A percentile compares a stretch with the other conserved stretches of the same genome.
These are phyloP conservation scores for Hirsutella rhossiliensis DNA, from an alignment of 2,329 filamentous ascomycete genomes.

Conservation along the genomic window DNA sequence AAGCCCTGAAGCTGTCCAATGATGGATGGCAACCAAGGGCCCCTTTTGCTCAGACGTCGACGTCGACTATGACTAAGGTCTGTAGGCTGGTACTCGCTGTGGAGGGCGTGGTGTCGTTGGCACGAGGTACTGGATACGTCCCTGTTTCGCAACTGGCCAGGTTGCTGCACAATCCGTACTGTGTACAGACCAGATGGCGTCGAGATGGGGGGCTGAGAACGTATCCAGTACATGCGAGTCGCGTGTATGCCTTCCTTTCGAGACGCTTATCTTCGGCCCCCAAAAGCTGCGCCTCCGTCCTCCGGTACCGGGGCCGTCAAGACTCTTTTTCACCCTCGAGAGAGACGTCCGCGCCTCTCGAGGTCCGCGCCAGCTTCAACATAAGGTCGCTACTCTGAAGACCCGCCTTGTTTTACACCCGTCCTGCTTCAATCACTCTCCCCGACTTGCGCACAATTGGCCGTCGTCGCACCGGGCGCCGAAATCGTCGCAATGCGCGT, in stretches of 20 bases:
- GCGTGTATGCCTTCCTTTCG: neutral
- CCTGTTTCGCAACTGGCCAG: too few relatives aligned
- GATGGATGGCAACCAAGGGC: too few relatives aligned
- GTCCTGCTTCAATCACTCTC: neutral
- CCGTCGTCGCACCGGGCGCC: neutral
- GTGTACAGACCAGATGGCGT: too few relatives aligned
- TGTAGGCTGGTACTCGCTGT: too few relatives aligned
- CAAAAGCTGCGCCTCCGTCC: neutral
- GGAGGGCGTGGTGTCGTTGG: too few relatives aligned
- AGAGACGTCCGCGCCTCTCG: neutral
- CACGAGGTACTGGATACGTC: too few relatives aligned
- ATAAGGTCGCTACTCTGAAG: neutral
- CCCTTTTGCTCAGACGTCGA: too few relatives aligned
- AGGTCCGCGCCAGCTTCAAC: neutral
- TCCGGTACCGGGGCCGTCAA: neutral
- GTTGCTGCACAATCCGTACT: too few relatives aligned
- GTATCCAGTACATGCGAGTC: neutral
- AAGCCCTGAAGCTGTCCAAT: too few relatives aligned
- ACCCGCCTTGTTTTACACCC: neutral
- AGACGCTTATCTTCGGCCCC: neutral
- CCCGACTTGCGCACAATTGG: neutral
- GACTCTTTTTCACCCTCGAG: neutral
- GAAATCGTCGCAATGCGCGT: slow-evolving; percentile 12
- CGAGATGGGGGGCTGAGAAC: too few relatives aligned
- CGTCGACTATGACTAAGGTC: too few relatives aligned